Evolutionary conservation across 2,329 filamentous ascomycete genomes (phyloP).

Genomic region (Fusarium sublunatum): DNA sequence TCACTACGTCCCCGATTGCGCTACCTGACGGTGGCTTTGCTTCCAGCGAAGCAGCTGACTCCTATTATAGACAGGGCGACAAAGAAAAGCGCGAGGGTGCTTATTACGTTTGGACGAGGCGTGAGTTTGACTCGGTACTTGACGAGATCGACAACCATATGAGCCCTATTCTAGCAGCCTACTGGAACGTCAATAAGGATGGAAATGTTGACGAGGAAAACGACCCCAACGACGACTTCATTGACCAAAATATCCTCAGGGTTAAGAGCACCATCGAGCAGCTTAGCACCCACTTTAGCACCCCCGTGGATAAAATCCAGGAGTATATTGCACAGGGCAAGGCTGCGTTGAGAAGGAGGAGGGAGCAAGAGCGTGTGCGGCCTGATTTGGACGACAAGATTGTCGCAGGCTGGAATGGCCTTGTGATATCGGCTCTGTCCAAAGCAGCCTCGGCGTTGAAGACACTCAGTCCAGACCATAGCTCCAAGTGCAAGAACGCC

Average conservation of each 20-base stretch:
- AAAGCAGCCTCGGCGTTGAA: slow-evolving; percentile 77
- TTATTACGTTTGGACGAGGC: slow-evolving; percentile 92
- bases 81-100: slow-evolving; percentile 88
- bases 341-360: slow-evolving; percentile 74
- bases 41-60: slow-evolving; percentile 92
- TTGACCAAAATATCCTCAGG: slow-evolving; percentile 89
- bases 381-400: slow-evolving; percentile 90
- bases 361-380: slow-evolving; percentile 77
- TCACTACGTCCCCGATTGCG: slow-evolving; percentile 77
- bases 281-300: slow-evolving; percentile 79
- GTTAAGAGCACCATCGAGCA: slow-evolving; percentile 74
- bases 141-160: slow-evolving; percentile 62
- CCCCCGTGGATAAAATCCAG: slow-evolving; percentile 75
- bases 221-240: slow-evolving; percentile 92
- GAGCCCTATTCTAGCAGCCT: slow-evolving; percentile 79
- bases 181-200: slow-evolving; percentile 85
- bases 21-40: slow-evolving; percentile 79
- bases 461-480: slow-evolving; percentile 66
- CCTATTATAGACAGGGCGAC: slow-evolving; percentile 77
- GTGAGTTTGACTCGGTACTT: slow-evolving; percentile 84
- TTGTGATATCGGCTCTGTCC: slow-evolving; percentile 86
- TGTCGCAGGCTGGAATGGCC: slow-evolving; percentile 86
- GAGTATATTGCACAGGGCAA: slow-evolving; percentile 75
- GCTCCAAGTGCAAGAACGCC: slow-evolving; percentile 69
- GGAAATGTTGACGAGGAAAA: slow-evolving; percentile 87